Conservation (phyloP, 345 rosid species). For the Raphanus raphanistrum region DNA sequence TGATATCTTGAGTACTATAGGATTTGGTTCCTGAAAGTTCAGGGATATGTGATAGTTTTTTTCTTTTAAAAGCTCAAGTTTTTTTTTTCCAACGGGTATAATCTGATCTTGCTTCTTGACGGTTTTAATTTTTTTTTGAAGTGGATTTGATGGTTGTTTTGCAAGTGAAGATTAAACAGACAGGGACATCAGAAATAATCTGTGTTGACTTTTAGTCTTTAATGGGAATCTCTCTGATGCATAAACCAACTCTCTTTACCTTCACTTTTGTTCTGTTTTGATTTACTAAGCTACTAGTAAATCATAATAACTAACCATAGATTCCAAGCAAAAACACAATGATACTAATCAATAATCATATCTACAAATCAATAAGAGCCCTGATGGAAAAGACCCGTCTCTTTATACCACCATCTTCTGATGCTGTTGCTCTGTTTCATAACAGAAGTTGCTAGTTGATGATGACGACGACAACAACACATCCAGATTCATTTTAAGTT, state of each 20-base stretch:
- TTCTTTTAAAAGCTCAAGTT: neutral
- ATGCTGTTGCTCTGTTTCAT: conserved; percentile 15
- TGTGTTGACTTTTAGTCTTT: conserved; percentile 38
- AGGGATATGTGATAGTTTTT: neutral
- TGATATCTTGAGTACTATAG: neutral
- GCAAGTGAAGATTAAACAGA: conserved; percentile 75
- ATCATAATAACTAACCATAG: neutral
- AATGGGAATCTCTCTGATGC: conserved; percentile 51
- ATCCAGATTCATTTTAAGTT: conserved; percentile 32
- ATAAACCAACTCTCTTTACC: neutral
- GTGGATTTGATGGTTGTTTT: conserved; percentile 10
- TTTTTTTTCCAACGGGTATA: neutral
- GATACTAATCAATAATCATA: neutral
- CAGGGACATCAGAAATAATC: conserved; percentile 79
- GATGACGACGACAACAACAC: neutral
- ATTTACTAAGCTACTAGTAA: neutral
- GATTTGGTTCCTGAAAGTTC: neutral
- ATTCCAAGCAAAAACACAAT: neutral
- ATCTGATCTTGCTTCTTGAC: neutral
- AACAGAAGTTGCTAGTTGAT: neutral
- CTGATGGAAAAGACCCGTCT: neutral
- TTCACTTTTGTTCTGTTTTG: neutral
- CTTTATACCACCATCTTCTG: conserved; percentile 1
- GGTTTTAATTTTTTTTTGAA: neutral
- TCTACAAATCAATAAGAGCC: conserved; percentile 14